Base-by-base conservation (phyloP, 2,329 filamentous ascomycete species). In the Alternaria metachromatica region DNA sequence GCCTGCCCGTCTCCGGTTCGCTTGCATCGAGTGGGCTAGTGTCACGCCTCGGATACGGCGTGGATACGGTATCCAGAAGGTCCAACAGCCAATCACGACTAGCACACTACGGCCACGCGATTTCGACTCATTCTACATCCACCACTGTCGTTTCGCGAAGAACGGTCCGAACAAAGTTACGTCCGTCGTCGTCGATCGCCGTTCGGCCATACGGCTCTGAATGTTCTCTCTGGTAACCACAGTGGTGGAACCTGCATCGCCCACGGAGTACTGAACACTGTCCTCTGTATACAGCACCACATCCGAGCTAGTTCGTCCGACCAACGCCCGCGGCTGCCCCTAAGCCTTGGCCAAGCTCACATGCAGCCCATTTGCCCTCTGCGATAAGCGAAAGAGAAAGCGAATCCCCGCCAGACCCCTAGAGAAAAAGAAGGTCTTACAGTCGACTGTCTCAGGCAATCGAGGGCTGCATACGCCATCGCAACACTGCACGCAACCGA, bases 301-400 rank as follows among this genome's bases (percentile, higher is more conserved):
- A 44, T 54, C 54, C 60, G 48, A 41, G 21, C 54, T 25, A 10
- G n/a, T 62, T 62, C 26, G 60, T 58, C 60, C 55, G 60, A 50
- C 46, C 6, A 33, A 20, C 6, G 25, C 30, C 44, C 33, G 26
- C 25, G 26, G 50, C 49, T 28, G 45, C 44, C 20, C 26, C 18
- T 45, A 26, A 55, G 57, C 49, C 57, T 26, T 45, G 13, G 57
- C 57, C 26, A 55, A 55, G 37, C 12, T 23, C 26, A 26, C 26
- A 45, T 21, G 18, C 46, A 41, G 50, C 50, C 43, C 45, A 44
- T 50, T 57, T 50, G 7, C 43, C 30, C 44, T 49, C 51, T 44
- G 30, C 23, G 51, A 55, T 33, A 50, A 56, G 51, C 58, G 51
- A 28, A 23, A 49, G 30, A 49, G 50, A 56, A 33, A 30, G 43